Evolutionary conservation across 176 grass and related monocot genomes (phyloP).

Genomic region (Avena sativa): DNA sequence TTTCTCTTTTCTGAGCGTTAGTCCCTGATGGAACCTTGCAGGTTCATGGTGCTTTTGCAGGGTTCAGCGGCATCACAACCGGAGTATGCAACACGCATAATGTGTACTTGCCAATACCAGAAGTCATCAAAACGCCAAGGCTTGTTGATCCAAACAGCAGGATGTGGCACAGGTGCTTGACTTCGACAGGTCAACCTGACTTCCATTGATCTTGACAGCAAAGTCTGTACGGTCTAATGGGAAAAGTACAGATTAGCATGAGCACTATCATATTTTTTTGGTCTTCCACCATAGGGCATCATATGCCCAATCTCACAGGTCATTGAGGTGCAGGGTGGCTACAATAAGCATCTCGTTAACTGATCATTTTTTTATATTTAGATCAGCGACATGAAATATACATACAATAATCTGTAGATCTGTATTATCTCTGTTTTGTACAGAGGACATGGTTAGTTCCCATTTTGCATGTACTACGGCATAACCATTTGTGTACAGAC

Average conservation of each 20-base stretch:
- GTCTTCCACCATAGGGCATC: background rate
- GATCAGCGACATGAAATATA: slow-evolving; percentile 4
- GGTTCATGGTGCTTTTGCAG: slow-evolving; percentile 93
- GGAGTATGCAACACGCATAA: slow-evolving; percentile 88
- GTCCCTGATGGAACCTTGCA: slow-evolving; percentile 28
- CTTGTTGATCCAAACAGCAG: slow-evolving; percentile 80
- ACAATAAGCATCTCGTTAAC: slow-evolving; percentile 11
- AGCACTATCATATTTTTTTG: slow-evolving; percentile 9
- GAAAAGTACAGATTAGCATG: slow-evolving; percentile 12
- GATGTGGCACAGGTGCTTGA: slow-evolving; percentile 98
- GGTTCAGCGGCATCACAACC: slow-evolving; percentile 94
- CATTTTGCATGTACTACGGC: background rate
- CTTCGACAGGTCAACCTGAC: slow-evolving; percentile 91
- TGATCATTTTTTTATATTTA: background rate
- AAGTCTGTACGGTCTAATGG: slow-evolving; percentile 27
- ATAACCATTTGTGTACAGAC: background rate
- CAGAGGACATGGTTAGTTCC: background rate
- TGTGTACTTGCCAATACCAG: slow-evolving; percentile 80
- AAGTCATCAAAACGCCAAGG: slow-evolving; percentile 75
- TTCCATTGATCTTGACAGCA: slow-evolving; percentile 56
- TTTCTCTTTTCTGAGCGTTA: slow-evolving; percentile 8
- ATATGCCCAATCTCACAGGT: background rate
- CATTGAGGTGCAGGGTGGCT: slow-evolving; percentile 4
- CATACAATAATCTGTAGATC: background rate
- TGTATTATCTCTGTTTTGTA: background rate